Conservation (phyloP, 139 green algal genomes). For the Tetradesmus obliquus region DNA sequence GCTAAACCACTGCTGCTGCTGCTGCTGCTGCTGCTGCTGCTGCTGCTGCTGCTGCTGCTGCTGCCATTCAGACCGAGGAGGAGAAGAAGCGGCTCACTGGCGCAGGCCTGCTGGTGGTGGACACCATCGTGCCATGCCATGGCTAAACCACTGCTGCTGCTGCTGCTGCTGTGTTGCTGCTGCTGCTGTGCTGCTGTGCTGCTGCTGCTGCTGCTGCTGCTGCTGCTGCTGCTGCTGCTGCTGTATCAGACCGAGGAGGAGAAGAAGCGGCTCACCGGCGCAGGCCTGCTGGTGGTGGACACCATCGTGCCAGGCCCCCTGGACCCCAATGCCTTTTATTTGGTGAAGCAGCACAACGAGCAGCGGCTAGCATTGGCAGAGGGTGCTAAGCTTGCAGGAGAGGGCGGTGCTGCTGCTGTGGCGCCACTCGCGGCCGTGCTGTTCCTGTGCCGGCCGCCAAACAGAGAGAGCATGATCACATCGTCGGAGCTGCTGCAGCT, state of each 20-base stretch:
- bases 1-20: neutral
- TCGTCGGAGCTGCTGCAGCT: slow-evolving; percentile 47
- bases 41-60: slow-evolving; percentile 17
- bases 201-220: neutral
- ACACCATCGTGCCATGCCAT: slow-evolving; percentile 40
- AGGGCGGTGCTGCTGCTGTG: neutral
- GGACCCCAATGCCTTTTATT: slow-evolving; percentile 57
- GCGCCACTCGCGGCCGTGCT: slow-evolving; percentile 59
- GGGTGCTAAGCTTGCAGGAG: slow-evolving; percentile 34
- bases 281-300: slow-evolving; percentile 79
- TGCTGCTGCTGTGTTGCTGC: neutral
- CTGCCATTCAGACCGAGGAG: slow-evolving; percentile 73
- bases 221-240: neutral
- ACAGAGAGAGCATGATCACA: slow-evolving; percentile 31
- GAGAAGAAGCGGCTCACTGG: slow-evolving; percentile 67
- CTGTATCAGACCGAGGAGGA: slow-evolving; percentile 72
- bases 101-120: slow-evolving; percentile 75
- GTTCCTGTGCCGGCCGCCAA: slow-evolving; percentile 73
- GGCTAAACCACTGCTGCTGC: neutral
- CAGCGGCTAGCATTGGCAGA: slow-evolving; percentile 52
- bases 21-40: neutral
- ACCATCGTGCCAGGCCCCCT: neutral
- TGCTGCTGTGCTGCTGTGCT: neutral
- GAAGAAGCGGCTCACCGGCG: slow-evolving; percentile 58
- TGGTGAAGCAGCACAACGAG: slow-evolving; percentile 31